phyloP scores from a whole-genome alignment of 192 early-diverging fungal species.

The Funneliformis mosseae region DNA sequence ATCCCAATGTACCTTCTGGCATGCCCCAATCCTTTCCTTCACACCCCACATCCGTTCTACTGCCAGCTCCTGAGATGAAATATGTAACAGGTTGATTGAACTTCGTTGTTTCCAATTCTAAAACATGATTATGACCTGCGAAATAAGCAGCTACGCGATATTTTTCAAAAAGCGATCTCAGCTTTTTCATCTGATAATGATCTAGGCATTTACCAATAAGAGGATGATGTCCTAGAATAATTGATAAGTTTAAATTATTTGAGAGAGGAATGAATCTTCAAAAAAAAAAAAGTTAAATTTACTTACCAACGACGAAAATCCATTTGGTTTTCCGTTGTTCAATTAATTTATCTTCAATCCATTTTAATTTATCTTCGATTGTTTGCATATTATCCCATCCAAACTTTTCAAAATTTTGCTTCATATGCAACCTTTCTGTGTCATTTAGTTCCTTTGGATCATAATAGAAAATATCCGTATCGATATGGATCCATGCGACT shows the following conservation, averaged over 20 bases:
- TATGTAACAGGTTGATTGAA: neutral
- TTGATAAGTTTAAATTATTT: neutral
- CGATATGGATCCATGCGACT: conserved; percentile 25
- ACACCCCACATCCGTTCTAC: conserved; percentile 11
- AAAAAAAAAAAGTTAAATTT: neutral
- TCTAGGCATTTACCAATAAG: conserved; percentile 12
- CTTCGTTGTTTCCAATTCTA: conserved; percentile 4
- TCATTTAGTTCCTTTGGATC: neutral
- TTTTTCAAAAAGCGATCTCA: conserved; percentile 5
- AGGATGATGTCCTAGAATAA: conserved; percentile 24
- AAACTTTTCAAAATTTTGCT: neutral
- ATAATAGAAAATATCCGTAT: conserved; percentile 1
- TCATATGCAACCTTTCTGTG: neutral
- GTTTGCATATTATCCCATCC: neutral
- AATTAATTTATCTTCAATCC: conserved; percentile 29
- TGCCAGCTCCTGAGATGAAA: conserved; percentile 27
- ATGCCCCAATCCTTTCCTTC: neutral
- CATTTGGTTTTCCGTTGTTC: conserved; percentile 19
- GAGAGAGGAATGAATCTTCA: too few relatives aligned
- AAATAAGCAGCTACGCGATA: conserved; percentile 30
- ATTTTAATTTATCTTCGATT: conserved; percentile 13
- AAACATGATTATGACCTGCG: conserved; percentile 13
- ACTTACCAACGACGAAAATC: conserved; percentile 30
- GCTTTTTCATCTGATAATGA: neutral
- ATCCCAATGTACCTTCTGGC: neutral